Conservation (phyloP, 2,329 filamentous ascomycete species). For the Achaetomium macrosporum region DNA sequence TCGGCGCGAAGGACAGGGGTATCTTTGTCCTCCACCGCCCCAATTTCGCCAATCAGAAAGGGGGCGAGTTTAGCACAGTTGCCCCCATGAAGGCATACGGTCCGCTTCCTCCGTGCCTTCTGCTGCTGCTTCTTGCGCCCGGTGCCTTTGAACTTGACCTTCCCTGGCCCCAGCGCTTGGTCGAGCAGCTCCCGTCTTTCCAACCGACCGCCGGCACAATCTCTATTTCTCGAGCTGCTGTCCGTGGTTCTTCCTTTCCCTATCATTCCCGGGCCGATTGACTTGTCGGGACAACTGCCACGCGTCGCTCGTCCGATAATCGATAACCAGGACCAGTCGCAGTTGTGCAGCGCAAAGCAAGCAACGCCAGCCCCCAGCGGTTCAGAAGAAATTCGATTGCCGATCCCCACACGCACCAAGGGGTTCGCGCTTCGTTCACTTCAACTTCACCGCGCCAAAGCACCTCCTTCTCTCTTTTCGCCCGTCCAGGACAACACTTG, state of each 20-base stretch:
- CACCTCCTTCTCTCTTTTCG: constrained; percentile 1
- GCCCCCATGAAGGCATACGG: constrained; percentile 20
- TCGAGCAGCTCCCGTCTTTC: constrained; percentile 9
- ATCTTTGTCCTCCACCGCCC: constrained; percentile 11
- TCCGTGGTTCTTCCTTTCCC: constrained; percentile 8
- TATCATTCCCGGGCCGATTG: constrained; percentile 6
- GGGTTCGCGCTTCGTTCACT: constrained; percentile 8
- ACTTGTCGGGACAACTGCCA: constrained; percentile 3
- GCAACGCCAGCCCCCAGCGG: constrained; percentile 1
- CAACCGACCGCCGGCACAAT: constrained; percentile 5
- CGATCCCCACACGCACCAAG: constrained; percentile 15
- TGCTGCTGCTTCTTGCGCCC: constrained; percentile 12
- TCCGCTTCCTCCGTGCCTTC: constrained; percentile 19
- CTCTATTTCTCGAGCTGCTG: background rate
- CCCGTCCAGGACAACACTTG: constrained; percentile 1
- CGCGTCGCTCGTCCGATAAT: constrained; percentile 4
- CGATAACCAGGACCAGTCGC: background rate
- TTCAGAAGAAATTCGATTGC: constrained; percentile 18
- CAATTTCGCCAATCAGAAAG: constrained; percentile 22
- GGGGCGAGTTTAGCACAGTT: constrained; percentile 10
- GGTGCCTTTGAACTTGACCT: constrained; percentile 11
- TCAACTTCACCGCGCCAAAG: constrained; percentile 8
- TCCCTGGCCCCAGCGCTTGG: background rate
- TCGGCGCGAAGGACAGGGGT: background rate
- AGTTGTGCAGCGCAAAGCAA: background rate